These are phyloP conservation scores for Cladophialophora immunda DNA, from an alignment of 2,329 filamentous ascomycete genomes.

Conservation along the genomic window DNA sequence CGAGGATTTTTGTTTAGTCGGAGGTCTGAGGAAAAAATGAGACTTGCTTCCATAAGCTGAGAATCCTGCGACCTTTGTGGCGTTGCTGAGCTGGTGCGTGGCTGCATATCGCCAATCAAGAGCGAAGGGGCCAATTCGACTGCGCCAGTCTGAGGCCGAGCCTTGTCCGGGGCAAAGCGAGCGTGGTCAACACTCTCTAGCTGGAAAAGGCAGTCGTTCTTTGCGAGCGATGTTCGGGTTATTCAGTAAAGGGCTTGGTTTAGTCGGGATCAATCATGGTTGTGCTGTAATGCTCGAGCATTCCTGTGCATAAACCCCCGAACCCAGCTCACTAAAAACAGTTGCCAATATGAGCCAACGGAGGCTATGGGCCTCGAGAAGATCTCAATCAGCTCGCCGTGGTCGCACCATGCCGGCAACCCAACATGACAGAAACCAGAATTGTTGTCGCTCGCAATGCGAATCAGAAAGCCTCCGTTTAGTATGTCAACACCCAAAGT, in stretches of 20 bases:
- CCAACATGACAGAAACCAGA: neutral
- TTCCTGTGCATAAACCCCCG: too few species aligned
- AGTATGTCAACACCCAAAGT: neutral
- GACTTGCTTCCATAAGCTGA: slow-evolving; percentile 15
- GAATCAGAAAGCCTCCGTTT: neutral
- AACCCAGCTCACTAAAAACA: too few species aligned
- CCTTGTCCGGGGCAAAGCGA: too few species aligned
- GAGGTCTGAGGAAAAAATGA: neutral
- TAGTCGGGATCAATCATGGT: too few species aligned
- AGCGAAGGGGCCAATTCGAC: neutral
- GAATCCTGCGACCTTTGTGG: slow-evolving; percentile 2
- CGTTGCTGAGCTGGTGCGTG: neutral
- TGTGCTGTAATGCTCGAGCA: too few species aligned
- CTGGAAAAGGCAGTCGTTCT: neutral
- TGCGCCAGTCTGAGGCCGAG: neutral
- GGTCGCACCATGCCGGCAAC: neutral
- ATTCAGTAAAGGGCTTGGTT: neutral
- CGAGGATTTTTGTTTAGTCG: slow-evolving; percentile 15
- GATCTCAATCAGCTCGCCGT: neutral
- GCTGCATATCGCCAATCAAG: neutral
- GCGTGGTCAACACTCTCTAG: neutral
- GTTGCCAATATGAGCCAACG: too few species aligned
- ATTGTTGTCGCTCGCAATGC: neutral
- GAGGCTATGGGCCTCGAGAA: neutral
- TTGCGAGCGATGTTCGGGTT: neutral